Evolutionary conservation across 73 alveolate genomes (phyloP).

Genomic region (Tetrahymena borealis): DNA sequence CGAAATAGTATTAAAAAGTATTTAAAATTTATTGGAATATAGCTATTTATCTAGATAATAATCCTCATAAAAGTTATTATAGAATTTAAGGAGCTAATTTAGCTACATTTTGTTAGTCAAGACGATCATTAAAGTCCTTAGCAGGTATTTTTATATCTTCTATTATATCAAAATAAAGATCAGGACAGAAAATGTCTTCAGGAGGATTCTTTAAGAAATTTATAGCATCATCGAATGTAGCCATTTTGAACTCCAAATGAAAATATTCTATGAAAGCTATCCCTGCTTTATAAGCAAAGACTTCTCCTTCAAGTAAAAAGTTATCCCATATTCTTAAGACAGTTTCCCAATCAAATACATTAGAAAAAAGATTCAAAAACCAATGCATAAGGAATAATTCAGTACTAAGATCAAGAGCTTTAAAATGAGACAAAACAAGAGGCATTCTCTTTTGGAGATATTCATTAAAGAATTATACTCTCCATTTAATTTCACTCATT

Average conservation of each 20-base stretch:
- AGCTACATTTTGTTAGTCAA: neutral
- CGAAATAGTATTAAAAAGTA: no score
- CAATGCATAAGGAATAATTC: conserved; percentile 72
- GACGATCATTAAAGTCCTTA: neutral
- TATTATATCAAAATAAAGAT: neutral
- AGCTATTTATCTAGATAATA: neutral
- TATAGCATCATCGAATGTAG: neutral
- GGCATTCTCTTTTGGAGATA: conserved; percentile 60
- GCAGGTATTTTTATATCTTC: neutral
- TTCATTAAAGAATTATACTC: conserved; percentile 59
- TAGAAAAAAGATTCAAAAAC: conserved; percentile 63
- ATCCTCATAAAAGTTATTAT: neutral
- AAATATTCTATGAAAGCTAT: conserved; percentile 15
- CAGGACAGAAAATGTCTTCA: neutral
- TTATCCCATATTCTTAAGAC: conserved; percentile 82
- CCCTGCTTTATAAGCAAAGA: conserved; percentile 35
- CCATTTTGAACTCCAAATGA: conserved; percentile 13
- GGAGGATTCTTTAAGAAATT: neutral
- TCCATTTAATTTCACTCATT: conserved; percentile 63
- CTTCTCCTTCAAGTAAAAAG: conserved; percentile 82
- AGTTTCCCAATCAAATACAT: conserved; percentile 56
- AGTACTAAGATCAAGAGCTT: conserved; percentile 61
- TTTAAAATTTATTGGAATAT: no score
- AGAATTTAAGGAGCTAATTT: neutral
- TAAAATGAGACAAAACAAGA: conserved; percentile 57